Base-by-base conservation (phyloP, 306 rosid species). In the Cucumis hystrix region DNA sequence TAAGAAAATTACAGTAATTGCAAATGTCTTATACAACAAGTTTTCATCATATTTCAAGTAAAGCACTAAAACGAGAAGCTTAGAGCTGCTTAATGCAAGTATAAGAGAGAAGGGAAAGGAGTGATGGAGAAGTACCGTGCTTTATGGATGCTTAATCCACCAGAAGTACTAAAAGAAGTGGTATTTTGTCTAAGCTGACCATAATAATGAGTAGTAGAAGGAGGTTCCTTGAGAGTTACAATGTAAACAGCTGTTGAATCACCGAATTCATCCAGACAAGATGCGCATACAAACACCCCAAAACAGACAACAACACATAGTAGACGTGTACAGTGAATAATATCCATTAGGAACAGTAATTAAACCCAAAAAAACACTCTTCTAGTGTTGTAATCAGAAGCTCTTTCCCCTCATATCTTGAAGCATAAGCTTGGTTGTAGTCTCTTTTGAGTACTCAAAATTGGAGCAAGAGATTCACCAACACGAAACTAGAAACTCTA, bases 141-240 rank as follows among this genome's bases (percentile, higher is more conserved):
- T 77, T 84, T 91, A 61, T 87, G 90, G 88, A 91, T 86, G 65
- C 80, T 87, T 63, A 86, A 61, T 84, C 88, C 87, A 75, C 79
- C 86, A 63, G 90, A 80, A 83, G 82, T 83, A 72, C 74, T 79
- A 80, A 77, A 60, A 57, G 79, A 85, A 77, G 82, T 81, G 33
- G 77, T 72, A 58, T 78, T 85, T 35, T 74, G 84, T 80, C 84
- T 89, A 77, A 84, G 76, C 86, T 88, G 91, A 66, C 80, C 81
- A 47, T 81, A 81, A 76, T 83, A 85, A 85, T 86, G 92, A 84
- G 86, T 82, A 17, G 76, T 4, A 69, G 88, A 51, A 76, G 93
- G 88, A 83, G 89, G 81, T 80, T 91, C 85, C 84, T 82, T 91
- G 35, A 96, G 85, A 78, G 92, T 86, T 74, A 96, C 97, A 74